These are phyloP conservation scores for Sisymbrium altissimum DNA, from an alignment of 345 rosid genomes.

Conservation along the genomic window DNA sequence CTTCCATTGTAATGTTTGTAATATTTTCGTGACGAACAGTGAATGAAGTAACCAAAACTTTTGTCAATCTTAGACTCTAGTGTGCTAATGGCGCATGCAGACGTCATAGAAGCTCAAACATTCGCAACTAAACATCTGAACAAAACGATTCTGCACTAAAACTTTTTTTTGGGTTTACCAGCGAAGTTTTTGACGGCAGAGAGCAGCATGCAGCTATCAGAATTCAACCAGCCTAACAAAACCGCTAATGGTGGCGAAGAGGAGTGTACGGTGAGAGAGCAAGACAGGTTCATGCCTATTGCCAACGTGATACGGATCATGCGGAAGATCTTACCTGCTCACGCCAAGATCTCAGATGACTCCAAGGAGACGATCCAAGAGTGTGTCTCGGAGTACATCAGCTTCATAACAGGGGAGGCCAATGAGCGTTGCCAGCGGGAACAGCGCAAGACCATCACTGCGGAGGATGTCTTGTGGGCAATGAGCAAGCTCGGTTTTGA, in stretches of 20 bases:
- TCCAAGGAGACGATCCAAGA: constrained; percentile 96
- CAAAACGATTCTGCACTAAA: not conserved
- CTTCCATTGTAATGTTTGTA: not conserved
- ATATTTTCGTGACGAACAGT: not conserved
- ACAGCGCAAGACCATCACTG: constrained; percentile 95
- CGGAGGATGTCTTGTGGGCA: constrained; percentile 90
- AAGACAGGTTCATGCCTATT: constrained; percentile 93
- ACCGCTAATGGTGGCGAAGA: constrained; percentile 34
- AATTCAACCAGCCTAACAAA: constrained; percentile 29
- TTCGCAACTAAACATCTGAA: not conserved
- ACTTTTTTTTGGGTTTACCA: not conserved
- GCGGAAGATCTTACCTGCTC: constrained; percentile 83
- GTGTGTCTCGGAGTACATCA: constrained; percentile 95
- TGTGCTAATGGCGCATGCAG: constrained; percentile 22
- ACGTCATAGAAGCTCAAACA: constrained; percentile 2
- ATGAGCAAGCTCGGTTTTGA: constrained; percentile 96
- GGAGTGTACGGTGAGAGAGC: constrained; percentile 76
- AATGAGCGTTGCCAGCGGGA: constrained; percentile 93
- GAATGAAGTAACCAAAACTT: not conserved
- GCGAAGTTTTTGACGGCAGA: constrained; percentile 26
- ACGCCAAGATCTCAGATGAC: constrained; percentile 91
- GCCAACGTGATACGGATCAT: constrained; percentile 91
- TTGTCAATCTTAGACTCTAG: not conserved
- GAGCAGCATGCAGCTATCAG: constrained; percentile 35
- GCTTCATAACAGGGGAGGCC: constrained; percentile 96